Base-by-base conservation (phyloP, 1,284 basidiomycete species). In the Tylopilus sp. region DNA sequence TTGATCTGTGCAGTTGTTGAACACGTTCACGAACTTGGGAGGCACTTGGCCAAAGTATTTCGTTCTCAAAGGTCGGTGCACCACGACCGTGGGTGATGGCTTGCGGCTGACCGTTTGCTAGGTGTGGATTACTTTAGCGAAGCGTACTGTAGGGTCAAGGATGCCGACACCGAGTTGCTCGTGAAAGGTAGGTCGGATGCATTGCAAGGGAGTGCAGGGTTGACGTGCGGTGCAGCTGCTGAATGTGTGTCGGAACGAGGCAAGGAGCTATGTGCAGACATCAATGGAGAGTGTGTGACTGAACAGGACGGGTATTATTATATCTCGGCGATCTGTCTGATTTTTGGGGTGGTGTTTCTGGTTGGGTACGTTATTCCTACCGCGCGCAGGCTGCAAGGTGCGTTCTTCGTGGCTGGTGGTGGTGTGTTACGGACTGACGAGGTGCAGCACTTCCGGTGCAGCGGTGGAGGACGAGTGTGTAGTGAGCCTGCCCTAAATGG, bases 41-140 rank as follows among this genome's bases (percentile, higher is more conserved):
- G 97, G 97, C 8, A 99, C 97, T 1, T 98, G 95, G 95, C 97
- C 97, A 2, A 86, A 89, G 55, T 95, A 81, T 73, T 95, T 96
- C 66, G 85, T 97, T 16, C 74, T 97, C 31, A 92, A 96, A 76
- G 89, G 87, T 81, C 55, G 84, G 86, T 79, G 52, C 18, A 55
- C 46, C 9, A 6, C 23, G 6, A 4, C 19, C 12, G 13, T 28
- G 42, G 33, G 11, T 52, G 33, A 12, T 52, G 38, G 45, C 28
- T 28, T 28, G 26, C 18, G 30, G 33, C 46, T 54, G 31, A 54
- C 54, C 51, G 13, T 58, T 44, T 26, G 23, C 34, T 52, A 82
- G 88, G 89, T 8, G 91, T 97, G 51, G 95, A 97, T 69, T 68
- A 81, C 40, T 89, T 97, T 62, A 92, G 82, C 45, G 77, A 84